These are phyloP conservation scores for Epichloe gansuensis DNA, from an alignment of 2,329 filamentous ascomycete species.

Conservation along the genomic window DNA sequence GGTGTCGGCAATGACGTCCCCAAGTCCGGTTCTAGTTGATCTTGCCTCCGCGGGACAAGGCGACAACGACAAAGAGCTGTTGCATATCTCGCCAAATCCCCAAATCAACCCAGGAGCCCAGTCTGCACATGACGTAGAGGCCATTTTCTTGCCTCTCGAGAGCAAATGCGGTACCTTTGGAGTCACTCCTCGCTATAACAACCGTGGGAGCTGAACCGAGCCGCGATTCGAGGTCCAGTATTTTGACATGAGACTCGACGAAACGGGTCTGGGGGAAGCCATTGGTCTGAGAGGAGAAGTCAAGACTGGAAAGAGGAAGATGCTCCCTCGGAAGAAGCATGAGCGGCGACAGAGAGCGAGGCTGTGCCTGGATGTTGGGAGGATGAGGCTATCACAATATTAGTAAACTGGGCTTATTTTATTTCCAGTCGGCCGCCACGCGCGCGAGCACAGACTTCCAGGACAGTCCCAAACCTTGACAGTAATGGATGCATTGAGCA, in stretches of 20 bases:
- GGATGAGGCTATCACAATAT: constrained; percentile 38
- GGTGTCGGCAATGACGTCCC: constrained; percentile 27
- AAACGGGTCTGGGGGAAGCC: constrained; percentile 40
- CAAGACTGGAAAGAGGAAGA: constrained; percentile 49
- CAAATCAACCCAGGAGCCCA: constrained; percentile 55
- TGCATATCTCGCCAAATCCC: constrained; percentile 36
- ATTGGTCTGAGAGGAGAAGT: constrained; percentile 38
- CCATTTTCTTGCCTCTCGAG: constrained; percentile 52
- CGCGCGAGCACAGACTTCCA: background rate
- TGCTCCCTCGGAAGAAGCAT: constrained; percentile 51
- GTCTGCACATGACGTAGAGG: constrained; percentile 55
- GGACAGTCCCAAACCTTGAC: constrained; percentile 31
- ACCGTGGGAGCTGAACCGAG: constrained; percentile 41
- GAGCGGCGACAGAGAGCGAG: constrained; percentile 44
- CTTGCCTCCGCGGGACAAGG: constrained; percentile 12
- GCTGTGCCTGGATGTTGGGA: constrained; percentile 37
- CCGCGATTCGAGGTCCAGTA: constrained; percentile 51
- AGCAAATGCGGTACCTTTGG: constrained; percentile 42
- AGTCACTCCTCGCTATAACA: constrained; percentile 49
- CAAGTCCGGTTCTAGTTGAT: constrained; percentile 11
- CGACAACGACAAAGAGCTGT: constrained; percentile 26
- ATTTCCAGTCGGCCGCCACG: background rate
- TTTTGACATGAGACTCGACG: constrained; percentile 50
- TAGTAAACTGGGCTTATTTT: constrained; percentile 9
- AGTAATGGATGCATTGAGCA: constrained; percentile 39